Conservation (phyloP, 73 alveolate genomes). For the Uronychia setigera region DNA sequence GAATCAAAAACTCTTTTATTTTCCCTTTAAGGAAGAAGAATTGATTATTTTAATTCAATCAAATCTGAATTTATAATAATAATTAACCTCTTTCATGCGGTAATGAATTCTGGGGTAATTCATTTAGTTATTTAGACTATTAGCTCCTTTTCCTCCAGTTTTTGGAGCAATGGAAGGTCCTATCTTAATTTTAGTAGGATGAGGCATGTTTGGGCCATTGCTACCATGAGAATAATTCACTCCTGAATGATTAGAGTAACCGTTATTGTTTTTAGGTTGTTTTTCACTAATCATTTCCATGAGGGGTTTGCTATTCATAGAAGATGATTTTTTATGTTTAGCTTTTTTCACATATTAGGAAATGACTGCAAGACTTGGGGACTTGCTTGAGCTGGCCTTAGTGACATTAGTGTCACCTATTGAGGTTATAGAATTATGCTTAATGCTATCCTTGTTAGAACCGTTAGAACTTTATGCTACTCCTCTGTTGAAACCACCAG, state of each 20-base stretch:
- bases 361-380: neutral
- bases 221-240: neutral
- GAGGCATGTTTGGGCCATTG: neutral
- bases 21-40: no score
- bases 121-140: no score
- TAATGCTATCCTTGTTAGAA: neutral
- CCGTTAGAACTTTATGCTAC: neutral
- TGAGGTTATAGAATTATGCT: neutral
- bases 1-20: no score
- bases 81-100: no score
- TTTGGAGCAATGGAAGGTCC: neutral
- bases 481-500: neutral
- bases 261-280: neutral
- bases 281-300: neutral
- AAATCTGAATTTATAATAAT: no score
- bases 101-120: no score
- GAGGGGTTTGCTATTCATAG: neutral
- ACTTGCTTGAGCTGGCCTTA: neutral
- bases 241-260: neutral
- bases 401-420: neutral
- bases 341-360: neutral
- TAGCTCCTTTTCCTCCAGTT: no score
- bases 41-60: no score
- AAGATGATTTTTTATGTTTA: neutral
- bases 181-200: neutral